Conservation (phyloP, 2,329 filamentous ascomycete species). For the Fusarium sp. region DNA sequence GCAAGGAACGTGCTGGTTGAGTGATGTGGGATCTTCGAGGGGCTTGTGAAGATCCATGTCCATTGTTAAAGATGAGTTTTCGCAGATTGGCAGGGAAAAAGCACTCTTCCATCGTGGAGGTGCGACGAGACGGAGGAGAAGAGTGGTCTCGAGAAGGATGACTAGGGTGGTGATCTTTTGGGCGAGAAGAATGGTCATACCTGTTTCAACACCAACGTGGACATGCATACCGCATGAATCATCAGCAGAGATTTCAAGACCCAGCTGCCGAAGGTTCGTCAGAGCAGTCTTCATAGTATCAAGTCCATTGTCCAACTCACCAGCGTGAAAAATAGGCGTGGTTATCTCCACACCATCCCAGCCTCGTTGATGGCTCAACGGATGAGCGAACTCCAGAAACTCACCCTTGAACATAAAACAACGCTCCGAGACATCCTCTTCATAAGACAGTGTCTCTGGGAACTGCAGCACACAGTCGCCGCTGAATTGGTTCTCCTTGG, state of each 20-base stretch:
- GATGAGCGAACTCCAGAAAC: neutral
- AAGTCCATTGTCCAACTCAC: slow-evolving; percentile 34
- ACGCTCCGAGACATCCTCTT: neutral
- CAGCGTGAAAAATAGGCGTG: slow-evolving; percentile 28
- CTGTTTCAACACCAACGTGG: slow-evolving; percentile 37
- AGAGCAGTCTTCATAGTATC: slow-evolving; percentile 2
- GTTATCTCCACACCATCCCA: slow-evolving; percentile 36
- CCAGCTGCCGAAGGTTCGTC: slow-evolving; percentile 11
- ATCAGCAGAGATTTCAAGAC: slow-evolving; percentile 19
- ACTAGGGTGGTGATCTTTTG: slow-evolving; percentile 39
- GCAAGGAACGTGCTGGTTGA: slow-evolving; percentile 1
- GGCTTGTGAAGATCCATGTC: neutral
- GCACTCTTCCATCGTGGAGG: neutral
- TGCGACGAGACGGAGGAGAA: slow-evolving; percentile 19
- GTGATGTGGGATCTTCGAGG: neutral
- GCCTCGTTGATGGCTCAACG: neutral
- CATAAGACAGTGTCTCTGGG: neutral
- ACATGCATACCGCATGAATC: slow-evolving; percentile 41
- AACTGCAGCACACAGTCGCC: neutral
- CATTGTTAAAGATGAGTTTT: neutral
- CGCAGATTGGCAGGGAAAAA: neutral
- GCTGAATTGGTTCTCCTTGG: neutral
- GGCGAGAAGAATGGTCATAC: slow-evolving; percentile 37
- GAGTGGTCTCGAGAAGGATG: slow-evolving; percentile 31
- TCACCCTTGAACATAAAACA: slow-evolving; percentile 33